Conservation (phyloP, 2,329 filamentous ascomycete genomes). For the Botrytis paeoniae region DNA sequence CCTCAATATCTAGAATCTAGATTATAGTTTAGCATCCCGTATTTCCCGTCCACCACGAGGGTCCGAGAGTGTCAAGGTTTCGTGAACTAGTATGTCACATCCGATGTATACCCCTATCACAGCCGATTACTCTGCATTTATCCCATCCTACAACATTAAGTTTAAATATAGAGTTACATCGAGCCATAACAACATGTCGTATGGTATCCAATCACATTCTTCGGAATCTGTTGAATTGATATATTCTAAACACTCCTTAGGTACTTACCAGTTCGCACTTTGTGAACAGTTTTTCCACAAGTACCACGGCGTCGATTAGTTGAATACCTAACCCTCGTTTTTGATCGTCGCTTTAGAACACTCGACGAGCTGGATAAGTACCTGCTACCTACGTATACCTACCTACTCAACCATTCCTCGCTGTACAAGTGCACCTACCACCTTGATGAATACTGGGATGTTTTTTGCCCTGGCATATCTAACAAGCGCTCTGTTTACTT, state of each 20-base stretch:
- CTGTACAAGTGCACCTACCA: neutral
- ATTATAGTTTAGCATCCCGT: neutral
- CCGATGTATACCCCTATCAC: neutral
- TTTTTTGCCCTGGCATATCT: neutral
- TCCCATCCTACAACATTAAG: neutral
- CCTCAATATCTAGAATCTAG: neutral
- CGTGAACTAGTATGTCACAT: neutral
- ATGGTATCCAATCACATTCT: neutral
- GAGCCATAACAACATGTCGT: neutral
- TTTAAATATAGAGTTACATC: neutral
- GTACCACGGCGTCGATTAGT: neutral
- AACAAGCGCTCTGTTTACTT: neutral
- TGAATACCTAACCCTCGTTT: neutral
- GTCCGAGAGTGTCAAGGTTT: neutral
- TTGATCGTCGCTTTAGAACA: neutral
- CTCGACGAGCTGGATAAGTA: neutral
- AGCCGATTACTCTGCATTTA: neutral
- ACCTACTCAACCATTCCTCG: neutral
- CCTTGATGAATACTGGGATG: neutral
- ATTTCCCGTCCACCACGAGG: too few relatives aligned
- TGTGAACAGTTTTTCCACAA: neutral
- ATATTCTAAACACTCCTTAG: neutral
- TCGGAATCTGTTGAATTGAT: neutral
- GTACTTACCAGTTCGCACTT: neutral
- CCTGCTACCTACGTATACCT: neutral